phyloP scores from a whole-genome alignment of 345 rosid species.

The Noccaea caerulescens region DNA sequence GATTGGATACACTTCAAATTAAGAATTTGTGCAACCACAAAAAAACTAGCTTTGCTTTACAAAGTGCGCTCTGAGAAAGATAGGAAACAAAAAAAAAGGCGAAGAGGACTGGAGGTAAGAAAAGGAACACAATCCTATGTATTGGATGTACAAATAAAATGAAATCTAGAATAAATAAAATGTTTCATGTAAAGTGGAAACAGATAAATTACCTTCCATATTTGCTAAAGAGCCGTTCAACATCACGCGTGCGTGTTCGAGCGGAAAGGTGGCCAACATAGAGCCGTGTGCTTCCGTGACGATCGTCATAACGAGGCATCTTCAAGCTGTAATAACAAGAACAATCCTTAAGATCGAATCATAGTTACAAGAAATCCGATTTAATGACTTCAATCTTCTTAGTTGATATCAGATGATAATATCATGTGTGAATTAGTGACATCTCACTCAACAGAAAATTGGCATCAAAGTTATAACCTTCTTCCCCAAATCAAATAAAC shows the following conservation, averaged over 20 bases:
- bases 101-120: too few species aligned
- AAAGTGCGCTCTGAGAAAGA: neutral
- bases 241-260: constrained; percentile 56
- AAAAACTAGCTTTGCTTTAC: neutral
- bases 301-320: constrained; percentile 57
- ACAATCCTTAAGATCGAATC: neutral
- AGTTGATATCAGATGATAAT: too few species aligned
- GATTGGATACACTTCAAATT: too few species aligned
- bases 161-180: neutral
- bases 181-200: neutral
- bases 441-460: neutral
- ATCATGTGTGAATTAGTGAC: neutral
- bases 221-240: constrained; percentile 59
- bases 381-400: neutral
- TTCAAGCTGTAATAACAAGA: constrained; percentile 29
- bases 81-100: neutral
- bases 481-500: neutral
- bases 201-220: constrained; percentile 54
- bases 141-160: neutral
- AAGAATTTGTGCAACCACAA: neutral
- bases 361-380: neutral
- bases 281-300: constrained; percentile 50
- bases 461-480: neutral
- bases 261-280: constrained; percentile 59
- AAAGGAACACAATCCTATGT: too few species aligned